These are phyloP conservation scores for Xylaria sp. DNA, from an alignment of 2,329 filamentous ascomycete species.

Conservation along the genomic window DNA sequence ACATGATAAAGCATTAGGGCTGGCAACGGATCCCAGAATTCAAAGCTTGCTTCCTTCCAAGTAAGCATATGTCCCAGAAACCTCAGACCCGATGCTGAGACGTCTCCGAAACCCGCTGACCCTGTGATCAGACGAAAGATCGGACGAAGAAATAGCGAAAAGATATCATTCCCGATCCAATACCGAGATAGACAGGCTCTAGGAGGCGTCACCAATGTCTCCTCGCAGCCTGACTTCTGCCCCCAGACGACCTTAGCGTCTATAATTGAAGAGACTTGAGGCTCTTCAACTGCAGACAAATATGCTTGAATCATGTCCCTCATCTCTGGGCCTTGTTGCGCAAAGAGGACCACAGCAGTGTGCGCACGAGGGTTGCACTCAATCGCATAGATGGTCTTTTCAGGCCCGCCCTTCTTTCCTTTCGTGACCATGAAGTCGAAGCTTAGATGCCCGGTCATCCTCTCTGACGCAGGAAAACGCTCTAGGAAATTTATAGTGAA, in stretches of 20 bases:
- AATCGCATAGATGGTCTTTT: conserved; percentile 67
- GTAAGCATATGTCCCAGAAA: conserved; percentile 55
- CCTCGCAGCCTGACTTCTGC: background rate
- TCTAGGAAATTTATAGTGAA: conserved; percentile 71
- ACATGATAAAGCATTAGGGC: conserved; percentile 68
- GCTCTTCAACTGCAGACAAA: conserved; percentile 56
- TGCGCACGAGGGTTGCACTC: conserved; percentile 78
- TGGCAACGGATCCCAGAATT: conserved; percentile 65
- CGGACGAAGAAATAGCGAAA: conserved; percentile 61
- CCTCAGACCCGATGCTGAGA: conserved; percentile 41
- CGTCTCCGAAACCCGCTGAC: conserved; percentile 34
- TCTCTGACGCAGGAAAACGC: conserved; percentile 54
- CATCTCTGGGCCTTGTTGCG: conserved; percentile 53
- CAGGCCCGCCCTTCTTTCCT: conserved; percentile 42
- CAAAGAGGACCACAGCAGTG: conserved; percentile 73
- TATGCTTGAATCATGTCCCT: conserved; percentile 64
- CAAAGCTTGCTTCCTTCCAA: conserved; percentile 68
- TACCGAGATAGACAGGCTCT: conserved; percentile 56
- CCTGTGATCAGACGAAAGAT: conserved; percentile 52
- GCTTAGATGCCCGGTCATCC: conserved; percentile 75
- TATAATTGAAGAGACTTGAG: background rate
- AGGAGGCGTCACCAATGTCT: conserved; percentile 41
- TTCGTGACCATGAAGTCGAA: conserved; percentile 73
- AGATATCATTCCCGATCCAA: conserved; percentile 75
- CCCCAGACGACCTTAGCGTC: background rate